These are phyloP conservation scores for Antitrichia curtipendula DNA, from an alignment of 225 moss, liverwort and hornwort genomes.

Conservation along the genomic window DNA sequence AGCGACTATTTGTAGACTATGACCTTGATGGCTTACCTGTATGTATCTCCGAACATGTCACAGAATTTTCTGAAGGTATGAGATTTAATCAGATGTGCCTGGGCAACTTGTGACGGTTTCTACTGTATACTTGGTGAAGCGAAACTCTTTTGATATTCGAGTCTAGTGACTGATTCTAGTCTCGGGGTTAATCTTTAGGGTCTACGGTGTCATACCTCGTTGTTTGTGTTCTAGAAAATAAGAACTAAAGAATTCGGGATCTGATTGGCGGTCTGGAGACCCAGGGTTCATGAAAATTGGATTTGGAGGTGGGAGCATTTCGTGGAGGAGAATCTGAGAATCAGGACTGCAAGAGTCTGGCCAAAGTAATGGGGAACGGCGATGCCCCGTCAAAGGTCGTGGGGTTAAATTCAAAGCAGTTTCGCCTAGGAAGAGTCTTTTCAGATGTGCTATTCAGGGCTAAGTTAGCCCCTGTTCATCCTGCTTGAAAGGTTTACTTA, in stretches of 20 bases:
- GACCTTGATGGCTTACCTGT: no score
- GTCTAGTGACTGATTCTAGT: neutral
- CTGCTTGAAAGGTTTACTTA: no score
- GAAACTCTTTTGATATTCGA: neutral
- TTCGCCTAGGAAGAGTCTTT: no score
- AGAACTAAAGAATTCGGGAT: neutral
- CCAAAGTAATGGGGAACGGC: no score
- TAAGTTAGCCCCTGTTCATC: no score
- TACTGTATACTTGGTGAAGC: neutral
- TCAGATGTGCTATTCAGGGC: no score
- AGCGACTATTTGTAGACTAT: no score
- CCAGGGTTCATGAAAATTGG: neutral
- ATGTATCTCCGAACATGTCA: neutral
- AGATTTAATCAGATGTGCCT: neutral
- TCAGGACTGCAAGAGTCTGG: no score
- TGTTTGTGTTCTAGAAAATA: neutral
- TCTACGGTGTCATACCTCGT: neutral
- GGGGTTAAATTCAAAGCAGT: no score
- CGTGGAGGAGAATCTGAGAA: no score
- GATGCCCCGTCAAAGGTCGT: no score
- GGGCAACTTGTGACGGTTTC: neutral
- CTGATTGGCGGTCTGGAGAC: neutral
- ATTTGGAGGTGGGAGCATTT: conserved; percentile 11
- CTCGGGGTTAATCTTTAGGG: neutral
- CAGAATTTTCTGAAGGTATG: neutral